Conservation (phyloP, 2,329 filamentous ascomycete genomes). For the Xylaria sp. region DNA sequence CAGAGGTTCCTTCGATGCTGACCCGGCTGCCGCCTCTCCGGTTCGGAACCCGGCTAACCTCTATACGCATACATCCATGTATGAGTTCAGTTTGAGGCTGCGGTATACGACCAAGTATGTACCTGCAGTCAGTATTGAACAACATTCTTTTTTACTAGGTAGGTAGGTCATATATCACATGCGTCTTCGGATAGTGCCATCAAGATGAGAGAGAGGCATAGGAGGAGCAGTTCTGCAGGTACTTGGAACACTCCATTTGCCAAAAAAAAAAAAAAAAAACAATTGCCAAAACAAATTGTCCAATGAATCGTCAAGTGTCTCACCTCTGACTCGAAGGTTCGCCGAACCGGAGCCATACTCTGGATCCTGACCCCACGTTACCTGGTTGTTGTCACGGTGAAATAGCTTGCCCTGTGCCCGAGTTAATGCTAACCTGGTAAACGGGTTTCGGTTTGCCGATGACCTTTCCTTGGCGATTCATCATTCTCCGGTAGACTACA, state of each 20-base stretch:
- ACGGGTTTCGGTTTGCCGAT: not conserved
- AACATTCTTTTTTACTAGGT: too few relatives aligned
- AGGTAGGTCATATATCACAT: not conserved
- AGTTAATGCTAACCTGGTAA: not conserved
- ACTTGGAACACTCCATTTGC: constrained; percentile 15
- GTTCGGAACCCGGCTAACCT: constrained; percentile 20
- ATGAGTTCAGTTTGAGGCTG: too few relatives aligned
- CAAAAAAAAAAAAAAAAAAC: too few relatives aligned
- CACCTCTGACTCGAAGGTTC: constrained; percentile 30
- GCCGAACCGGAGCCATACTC: constrained; percentile 28
- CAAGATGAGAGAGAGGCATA: not conserved
- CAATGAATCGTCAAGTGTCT: constrained; percentile 23
- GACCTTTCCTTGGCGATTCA: not conserved
- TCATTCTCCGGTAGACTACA: constrained; percentile 10
- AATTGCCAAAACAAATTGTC: constrained; percentile 11
- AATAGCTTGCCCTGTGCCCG: constrained; percentile 11
- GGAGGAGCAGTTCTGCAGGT: not conserved
- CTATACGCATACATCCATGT: constrained; percentile 2
- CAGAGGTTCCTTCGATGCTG: constrained; percentile 1
- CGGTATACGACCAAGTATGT: too few relatives aligned
- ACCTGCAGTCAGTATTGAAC: not conserved
- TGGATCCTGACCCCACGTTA: constrained; percentile 22
- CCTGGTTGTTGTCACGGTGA: constrained; percentile 14
- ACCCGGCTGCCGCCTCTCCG: constrained; percentile 8
- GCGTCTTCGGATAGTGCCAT: not conserved